These are phyloP conservation scores for Gyrodon lividus DNA, from an alignment of 768 basidiomycete species.

Conservation along the genomic window DNA sequence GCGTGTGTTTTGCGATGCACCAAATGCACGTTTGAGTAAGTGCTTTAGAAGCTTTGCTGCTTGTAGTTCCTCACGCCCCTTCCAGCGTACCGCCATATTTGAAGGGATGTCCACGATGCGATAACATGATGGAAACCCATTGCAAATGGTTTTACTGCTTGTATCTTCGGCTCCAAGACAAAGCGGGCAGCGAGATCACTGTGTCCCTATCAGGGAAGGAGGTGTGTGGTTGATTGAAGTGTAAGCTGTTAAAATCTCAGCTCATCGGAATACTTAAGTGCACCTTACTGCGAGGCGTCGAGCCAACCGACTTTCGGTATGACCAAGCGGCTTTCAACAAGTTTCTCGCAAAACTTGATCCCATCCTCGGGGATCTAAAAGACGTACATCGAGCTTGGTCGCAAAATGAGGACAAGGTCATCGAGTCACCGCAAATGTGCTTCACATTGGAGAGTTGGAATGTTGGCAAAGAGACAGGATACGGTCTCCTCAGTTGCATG, in stretches of 20 bases:
- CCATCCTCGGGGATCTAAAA: slow-evolving; percentile 47
- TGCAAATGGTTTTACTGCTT: slow-evolving; percentile 49
- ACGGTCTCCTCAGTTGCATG: slow-evolving; percentile 23
- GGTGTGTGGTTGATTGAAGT: slow-evolving; percentile 24
- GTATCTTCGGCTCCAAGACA: slow-evolving; percentile 52
- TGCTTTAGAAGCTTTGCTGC: neutral
- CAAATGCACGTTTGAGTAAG: slow-evolving; percentile 52
- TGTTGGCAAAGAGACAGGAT: slow-evolving; percentile 16
- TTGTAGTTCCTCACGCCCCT: neutral
- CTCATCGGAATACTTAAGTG: slow-evolving; percentile 32
- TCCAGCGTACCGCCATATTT: slow-evolving; percentile 44
- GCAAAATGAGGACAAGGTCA: slow-evolving; percentile 14
- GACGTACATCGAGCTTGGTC: slow-evolving; percentile 38
- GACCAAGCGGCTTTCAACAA: slow-evolving; percentile 37
- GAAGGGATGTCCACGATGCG: slow-evolving; percentile 50
- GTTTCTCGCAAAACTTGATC: slow-evolving; percentile 42
- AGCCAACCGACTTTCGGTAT: slow-evolving; percentile 41
- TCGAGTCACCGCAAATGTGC: slow-evolving; percentile 25
- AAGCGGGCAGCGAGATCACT: slow-evolving; percentile 38
- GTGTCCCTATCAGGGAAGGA: slow-evolving; percentile 52
- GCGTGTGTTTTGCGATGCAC: slow-evolving; percentile 50
- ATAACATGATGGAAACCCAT: slow-evolving; percentile 51
- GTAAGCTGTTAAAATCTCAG: neutral
- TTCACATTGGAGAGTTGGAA: slow-evolving; percentile 34
- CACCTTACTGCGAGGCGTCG: slow-evolving; percentile 43